phyloP scores from a whole-genome alignment of 257 asterid species.

The Solanum sitiens region DNA sequence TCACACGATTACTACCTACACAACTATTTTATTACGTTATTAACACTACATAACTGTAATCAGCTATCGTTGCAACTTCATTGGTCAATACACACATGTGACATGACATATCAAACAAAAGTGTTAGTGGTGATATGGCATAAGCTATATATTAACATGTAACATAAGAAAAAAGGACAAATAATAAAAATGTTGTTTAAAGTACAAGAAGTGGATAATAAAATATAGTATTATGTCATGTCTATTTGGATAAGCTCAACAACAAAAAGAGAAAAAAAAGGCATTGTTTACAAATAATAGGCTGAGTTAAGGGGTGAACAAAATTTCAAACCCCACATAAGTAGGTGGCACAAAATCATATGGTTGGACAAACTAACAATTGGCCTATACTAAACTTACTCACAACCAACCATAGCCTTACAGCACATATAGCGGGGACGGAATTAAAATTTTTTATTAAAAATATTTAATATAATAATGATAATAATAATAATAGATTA shows the following conservation, averaged over 20 bases:
- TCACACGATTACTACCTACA: too few species aligned
- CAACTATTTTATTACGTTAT: too few species aligned
- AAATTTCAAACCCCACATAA: neutral
- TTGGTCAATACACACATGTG: neutral
- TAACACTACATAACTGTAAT: neutral
- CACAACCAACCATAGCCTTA: neutral
- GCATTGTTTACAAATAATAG: neutral
- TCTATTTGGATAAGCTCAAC: neutral
- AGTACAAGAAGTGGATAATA: neutral
- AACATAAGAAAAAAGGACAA: neutral
- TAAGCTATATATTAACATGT: neutral
- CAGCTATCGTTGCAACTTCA: accelerated
- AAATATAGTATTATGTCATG: neutral
- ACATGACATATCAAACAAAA: neutral
- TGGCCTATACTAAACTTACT: neutral
- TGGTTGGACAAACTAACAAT: neutral
- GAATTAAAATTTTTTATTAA: too few species aligned
- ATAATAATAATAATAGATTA: too few species aligned
- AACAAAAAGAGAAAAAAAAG: neutral
- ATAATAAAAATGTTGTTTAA: neutral
- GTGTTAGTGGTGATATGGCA: neutral
- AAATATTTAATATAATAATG: too few species aligned
- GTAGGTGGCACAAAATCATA: neutral
- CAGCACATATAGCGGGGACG: neutral
- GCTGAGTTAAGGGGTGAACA: neutral